Percentiles rank a stretch among this genome's conserved stretches.
phyloP scores from a whole-genome alignment of 495 filamentous ascomycete species.

The Penicillium longicatenatum region DNA sequence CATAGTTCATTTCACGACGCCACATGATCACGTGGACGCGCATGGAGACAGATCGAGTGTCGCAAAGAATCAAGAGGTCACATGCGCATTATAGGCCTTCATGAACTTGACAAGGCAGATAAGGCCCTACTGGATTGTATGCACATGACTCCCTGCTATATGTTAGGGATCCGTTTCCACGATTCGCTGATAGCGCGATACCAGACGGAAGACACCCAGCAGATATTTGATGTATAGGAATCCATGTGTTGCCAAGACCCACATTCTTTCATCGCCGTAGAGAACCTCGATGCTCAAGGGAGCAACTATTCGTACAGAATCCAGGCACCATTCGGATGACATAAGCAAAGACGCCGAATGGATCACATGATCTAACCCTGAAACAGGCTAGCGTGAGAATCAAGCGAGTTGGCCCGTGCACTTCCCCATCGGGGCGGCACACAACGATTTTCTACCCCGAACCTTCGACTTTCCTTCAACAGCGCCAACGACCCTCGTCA shows the following conservation, averaged over 20 bases:
- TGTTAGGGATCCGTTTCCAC: background rate
- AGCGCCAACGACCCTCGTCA: conserved; percentile 43
- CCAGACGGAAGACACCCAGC: too few species aligned
- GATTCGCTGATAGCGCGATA: background rate
- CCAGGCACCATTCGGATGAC: background rate
- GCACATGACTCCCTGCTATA: background rate
- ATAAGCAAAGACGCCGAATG: background rate
- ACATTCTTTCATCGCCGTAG: too few species aligned
- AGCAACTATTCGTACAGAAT: too few species aligned
- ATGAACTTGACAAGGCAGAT: background rate
- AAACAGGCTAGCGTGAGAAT: conserved; percentile 31
- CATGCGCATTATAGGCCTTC: background rate
- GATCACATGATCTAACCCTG: conserved; percentile 17
- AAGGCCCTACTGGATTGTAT: background rate
- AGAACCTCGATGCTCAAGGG: too few species aligned
- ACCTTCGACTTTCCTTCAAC: conserved; percentile 40
- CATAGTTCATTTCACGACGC: too few species aligned
- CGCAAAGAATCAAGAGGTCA: background rate
- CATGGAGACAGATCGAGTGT: background rate
- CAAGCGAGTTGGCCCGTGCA: conserved; percentile 44
- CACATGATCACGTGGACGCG: background rate
- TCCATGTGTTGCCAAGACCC: too few species aligned
- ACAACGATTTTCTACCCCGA: conserved; percentile 45
- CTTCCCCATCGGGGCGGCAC: conserved; percentile 38
- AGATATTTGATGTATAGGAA: too few species aligned